Conservation (phyloP, 2,329 filamentous ascomycete species). For the Aspergillus transmontanensis region DNA sequence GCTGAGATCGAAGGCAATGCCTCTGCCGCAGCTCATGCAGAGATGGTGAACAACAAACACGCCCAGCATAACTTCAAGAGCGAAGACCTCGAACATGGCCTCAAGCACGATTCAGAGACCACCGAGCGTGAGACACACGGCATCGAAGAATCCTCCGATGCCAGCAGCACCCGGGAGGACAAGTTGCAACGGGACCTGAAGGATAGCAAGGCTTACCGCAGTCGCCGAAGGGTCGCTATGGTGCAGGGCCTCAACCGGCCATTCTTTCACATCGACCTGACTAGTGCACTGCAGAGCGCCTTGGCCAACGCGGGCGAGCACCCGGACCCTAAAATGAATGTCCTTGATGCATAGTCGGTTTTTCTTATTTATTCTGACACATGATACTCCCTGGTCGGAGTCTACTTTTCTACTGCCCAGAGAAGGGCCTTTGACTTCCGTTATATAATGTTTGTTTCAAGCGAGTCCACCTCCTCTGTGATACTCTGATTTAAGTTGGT, state of each 20-base stretch:
- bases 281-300: constrained; percentile 83
- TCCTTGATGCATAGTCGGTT: constrained; percentile 6
- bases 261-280: constrained; percentile 91
- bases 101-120: constrained; percentile 31
- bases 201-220: constrained; percentile 51
- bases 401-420: not conserved
- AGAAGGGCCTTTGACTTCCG: not conserved
- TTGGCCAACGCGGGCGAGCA: constrained; percentile 66
- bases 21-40: constrained; percentile 70
- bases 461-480: not conserved
- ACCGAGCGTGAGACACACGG: constrained; percentile 35
- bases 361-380: not conserved
- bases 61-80: constrained; percentile 28
- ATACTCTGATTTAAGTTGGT: not conserved
- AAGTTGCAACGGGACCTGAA: constrained; percentile 50
- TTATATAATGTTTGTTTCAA: constrained; percentile 4
- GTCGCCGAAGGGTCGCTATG: constrained; percentile 56
- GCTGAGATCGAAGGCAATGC: constrained; percentile 76
- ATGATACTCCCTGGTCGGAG: not conserved
- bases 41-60: constrained; percentile 63
- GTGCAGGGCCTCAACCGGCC: constrained; percentile 87
- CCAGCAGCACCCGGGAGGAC: constrained; percentile 34
- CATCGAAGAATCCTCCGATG: constrained; percentile 32
- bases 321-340: constrained; percentile 5
- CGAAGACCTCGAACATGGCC: constrained; percentile 37